Evolutionary conservation across 306 rosid species (phyloP).

Genomic region (Sphenostylis stenocarpa): DNA sequence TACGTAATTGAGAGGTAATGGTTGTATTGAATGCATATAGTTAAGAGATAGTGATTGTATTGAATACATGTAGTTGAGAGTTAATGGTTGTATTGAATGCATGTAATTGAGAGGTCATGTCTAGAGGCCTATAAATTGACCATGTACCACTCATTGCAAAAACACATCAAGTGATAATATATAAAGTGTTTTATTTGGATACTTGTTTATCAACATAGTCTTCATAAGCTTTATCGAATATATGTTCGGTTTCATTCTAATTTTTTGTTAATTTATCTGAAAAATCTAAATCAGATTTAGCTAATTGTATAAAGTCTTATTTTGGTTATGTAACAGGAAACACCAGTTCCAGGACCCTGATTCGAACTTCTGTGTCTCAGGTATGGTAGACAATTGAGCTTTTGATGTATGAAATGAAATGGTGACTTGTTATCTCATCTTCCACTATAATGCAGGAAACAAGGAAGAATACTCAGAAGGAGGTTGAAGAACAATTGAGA

Average conservation of each 20-base stretch:
- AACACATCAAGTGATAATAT: too few species aligned
- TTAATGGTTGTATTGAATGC: too few species aligned
- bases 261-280: not conserved
- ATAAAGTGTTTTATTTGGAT: too few species aligned
- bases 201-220: too few species aligned
- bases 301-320: not conserved
- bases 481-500: conserved; percentile 58
- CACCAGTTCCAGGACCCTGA: conserved; percentile 35
- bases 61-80: too few species aligned
- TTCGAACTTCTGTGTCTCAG: conserved; percentile 58
- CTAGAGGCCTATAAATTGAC: too few species aligned
- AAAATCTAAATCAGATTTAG: not conserved
- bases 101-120: too few species aligned
- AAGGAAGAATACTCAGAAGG: conserved; percentile 30
- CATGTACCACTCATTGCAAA: too few species aligned
- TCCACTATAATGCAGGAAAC: conserved; percentile 50
- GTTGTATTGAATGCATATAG: too few species aligned
- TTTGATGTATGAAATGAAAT: not conserved
- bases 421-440: conserved; percentile 8
- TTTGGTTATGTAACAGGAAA: conserved; percentile 23
- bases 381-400: conserved; percentile 30
- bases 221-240: not conserved
- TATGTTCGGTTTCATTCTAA: not conserved
- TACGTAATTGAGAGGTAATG: too few species aligned
- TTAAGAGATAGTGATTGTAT: too few species aligned